Percentiles rank a stretch among this genome's conserved stretches.
phyloP scores from a whole-genome alignment of 257 asterid genomes.

The Solanum pimpinellifolium region DNA sequence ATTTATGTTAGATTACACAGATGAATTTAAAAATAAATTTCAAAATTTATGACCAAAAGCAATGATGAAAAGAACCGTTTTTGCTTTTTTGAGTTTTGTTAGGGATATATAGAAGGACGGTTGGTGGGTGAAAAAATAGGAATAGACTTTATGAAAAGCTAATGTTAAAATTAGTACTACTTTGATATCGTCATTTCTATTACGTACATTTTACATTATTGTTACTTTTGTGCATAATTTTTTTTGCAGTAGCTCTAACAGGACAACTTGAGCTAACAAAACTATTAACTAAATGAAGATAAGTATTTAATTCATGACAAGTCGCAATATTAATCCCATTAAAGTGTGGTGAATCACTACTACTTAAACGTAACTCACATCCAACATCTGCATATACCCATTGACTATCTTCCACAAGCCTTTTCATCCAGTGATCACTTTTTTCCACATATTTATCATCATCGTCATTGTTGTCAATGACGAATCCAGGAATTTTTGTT shows the following conservation, averaged over 20 bases:
- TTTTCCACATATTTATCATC: not conserved
- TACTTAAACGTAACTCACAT: slow-evolving; percentile 81
- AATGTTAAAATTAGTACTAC: not conserved
- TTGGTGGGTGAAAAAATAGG: not conserved
- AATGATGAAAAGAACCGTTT: not conserved
- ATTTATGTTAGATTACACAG: not conserved
- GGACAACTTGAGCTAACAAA: slow-evolving; percentile 79
- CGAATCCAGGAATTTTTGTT: slow-evolving; percentile 83
- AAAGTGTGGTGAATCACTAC: slow-evolving; percentile 53
- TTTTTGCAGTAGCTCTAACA: slow-evolving; percentile 55
- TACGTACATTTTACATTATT: not conserved
- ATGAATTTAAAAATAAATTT: not conserved
- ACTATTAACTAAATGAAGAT: slow-evolving; percentile 60
- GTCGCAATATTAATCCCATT: slow-evolving; percentile 38
- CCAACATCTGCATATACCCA: slow-evolving; percentile 97
- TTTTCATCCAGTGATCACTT: slow-evolving; percentile 36
- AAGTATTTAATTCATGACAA: slow-evolving; percentile 82
- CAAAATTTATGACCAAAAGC: not conserved
- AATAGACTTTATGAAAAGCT: not conserved
- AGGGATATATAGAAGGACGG: not conserved
- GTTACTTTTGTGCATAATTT: slow-evolving; percentile 14
- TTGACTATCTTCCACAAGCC: slow-evolving; percentile 44
- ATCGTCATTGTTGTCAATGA: slow-evolving; percentile 26
- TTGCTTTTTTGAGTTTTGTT: not conserved
- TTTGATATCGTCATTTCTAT: not conserved